Evolutionary conservation across 306 rosid species (phyloP), one percentile per base, ranked within the genome.

Genomic region (Lupinus albus): DNA sequence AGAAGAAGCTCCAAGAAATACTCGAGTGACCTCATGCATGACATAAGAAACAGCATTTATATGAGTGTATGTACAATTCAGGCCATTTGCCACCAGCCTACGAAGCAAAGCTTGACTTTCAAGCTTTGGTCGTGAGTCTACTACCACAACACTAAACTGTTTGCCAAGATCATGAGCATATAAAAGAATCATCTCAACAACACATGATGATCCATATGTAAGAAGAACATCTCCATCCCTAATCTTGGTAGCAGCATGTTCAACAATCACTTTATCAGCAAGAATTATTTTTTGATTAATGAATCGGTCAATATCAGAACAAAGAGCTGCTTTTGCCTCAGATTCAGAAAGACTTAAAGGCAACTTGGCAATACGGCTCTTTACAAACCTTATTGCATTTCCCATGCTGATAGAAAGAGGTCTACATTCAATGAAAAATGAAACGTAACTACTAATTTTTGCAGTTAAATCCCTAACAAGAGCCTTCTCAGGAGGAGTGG

Each of bases 371-470:
- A 87, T 78, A 45, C 80, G 79, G 45, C 81, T 84, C 80, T 92
- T 89, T 45, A 92, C 50, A 83, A 84, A 89, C 77, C 86, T 81
- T 56, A 92, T 81, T 38, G 95, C 90, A 81, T 92, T 92, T 49
- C 97, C 95, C 97, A 92, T 89, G 81, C 96, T 84, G 38, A 89
- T 68, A 38, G 97, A 92, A 66, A 92, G 84, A 8, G 96, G 96
- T 64, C 97, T 84, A 78, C 96, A 92, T 74, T 92, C 92, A 11
- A 65, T 79, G 36, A 92, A 76, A 81, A 85, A 89, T 18, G 97
- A 92, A 33, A 92, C 84, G 59, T 85, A 89, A 77, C 89, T 80
- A 59, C 81, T 76, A 63, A 92, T 76, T 81, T 86, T 92, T 64
- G 96, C 82, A 60, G 95, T 84, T 78, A 92, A 82, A 54, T 92